A percentile compares a stretch with the other conserved stretches of the same genome.
These are phyloP conservation scores for Coemansia brasiliensis DNA, from an alignment of 192 early-diverging fungal species.

Conservation along the genomic window DNA sequence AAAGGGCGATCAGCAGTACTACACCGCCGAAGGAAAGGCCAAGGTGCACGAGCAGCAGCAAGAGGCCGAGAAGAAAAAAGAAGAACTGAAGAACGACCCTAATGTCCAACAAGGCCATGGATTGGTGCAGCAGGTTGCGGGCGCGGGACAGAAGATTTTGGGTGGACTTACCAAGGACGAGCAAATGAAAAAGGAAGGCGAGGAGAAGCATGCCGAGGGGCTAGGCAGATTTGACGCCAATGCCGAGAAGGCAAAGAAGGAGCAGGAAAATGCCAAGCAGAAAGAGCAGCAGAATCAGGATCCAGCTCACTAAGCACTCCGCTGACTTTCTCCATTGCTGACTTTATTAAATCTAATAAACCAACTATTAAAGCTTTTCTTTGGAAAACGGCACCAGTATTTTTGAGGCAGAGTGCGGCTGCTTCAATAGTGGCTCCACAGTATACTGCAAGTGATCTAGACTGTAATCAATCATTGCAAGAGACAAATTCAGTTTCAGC, in stretches of 20 bases:
- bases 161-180: not conserved
- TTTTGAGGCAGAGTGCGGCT: too few relatives aligned
- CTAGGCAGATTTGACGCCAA: not conserved
- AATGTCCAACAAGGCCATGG: not conserved
- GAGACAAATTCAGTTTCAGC: too few relatives aligned
- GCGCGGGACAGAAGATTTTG: not conserved
- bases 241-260: not conserved
- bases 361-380: too few relatives aligned
- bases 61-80: not conserved
- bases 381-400: too few relatives aligned
- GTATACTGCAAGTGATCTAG: too few relatives aligned
- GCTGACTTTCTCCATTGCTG: too few relatives aligned
- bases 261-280: not conserved
- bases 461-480: too few relatives aligned
- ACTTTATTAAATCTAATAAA: too few relatives aligned
- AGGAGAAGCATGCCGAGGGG: not conserved
- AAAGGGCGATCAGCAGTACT: not conserved
- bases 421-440: too few relatives aligned
- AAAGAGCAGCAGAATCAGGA: not conserved
- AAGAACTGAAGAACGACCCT: constrained; percentile 1
- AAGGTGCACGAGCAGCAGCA: not conserved
- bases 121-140: not conserved
- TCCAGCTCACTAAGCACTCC: too few relatives aligned
- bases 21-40: not conserved
- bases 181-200: not conserved